phyloP scores from a whole-genome alignment of 2,329 filamentous ascomycete species.

The Pestalotiopsis sp. region DNA sequence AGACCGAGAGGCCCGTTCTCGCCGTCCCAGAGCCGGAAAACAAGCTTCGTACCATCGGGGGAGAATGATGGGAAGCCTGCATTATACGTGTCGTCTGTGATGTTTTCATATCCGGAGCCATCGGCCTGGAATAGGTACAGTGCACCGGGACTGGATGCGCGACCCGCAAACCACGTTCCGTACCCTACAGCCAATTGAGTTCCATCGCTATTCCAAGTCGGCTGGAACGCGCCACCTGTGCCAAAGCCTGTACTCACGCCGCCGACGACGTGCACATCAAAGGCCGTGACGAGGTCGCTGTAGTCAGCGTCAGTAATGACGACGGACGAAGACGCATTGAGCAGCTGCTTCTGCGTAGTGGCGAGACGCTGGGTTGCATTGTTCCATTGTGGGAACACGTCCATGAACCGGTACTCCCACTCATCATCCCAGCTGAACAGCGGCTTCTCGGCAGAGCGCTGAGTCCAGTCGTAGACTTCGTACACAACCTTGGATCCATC shows the following conservation, averaged over 20 bases:
- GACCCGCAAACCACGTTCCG: slow-evolving; percentile 41
- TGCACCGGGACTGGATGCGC: slow-evolving; percentile 19
- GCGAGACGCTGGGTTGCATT: slow-evolving; percentile 22
- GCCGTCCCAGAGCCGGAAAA: slow-evolving; percentile 33
- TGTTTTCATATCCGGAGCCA: not conserved
- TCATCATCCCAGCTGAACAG: slow-evolving; percentile 41
- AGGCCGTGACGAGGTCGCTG: slow-evolving; percentile 20
- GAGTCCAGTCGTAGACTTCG: slow-evolving; percentile 30
- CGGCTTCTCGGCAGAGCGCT: slow-evolving; percentile 36
- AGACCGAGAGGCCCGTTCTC: slow-evolving; percentile 29
- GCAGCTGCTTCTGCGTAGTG: slow-evolving; percentile 43
- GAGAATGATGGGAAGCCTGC: slow-evolving; percentile 43
- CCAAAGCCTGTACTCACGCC: slow-evolving; percentile 27
- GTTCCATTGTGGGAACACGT: slow-evolving; percentile 41
- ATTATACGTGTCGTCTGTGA: slow-evolving; percentile 25
- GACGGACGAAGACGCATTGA: slow-evolving; percentile 36
- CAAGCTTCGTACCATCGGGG: slow-evolving; percentile 36
- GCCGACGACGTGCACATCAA: slow-evolving; percentile 18
- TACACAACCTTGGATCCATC: slow-evolving; percentile 30
- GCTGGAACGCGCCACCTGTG: slow-evolving; percentile 41
- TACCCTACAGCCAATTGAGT: slow-evolving; percentile 41
- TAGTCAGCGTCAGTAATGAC: slow-evolving; percentile 34
- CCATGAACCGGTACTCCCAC: slow-evolving; percentile 46
- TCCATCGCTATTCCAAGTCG: slow-evolving; percentile 40
- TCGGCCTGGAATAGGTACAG: not conserved